Evolutionary conservation across 352 stramenopile species (phyloP).

Genomic region (Globisporangium yorkense): DNA sequence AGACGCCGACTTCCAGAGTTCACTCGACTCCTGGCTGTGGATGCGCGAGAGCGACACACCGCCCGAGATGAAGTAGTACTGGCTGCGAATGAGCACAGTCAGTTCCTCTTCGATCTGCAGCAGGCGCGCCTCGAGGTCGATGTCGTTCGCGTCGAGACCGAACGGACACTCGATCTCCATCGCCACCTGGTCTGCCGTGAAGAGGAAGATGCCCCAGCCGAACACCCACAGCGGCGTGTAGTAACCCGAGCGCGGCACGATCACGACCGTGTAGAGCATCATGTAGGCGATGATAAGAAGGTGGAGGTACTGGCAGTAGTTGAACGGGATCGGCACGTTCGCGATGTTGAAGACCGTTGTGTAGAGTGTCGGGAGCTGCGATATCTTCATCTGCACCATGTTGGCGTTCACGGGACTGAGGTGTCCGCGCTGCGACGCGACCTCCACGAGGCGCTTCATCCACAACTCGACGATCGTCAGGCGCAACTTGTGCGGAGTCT

Average conservation of each 20-base stretch:
- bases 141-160: slow-evolving; percentile 74
- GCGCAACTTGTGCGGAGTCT: slow-evolving; percentile 64
- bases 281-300: slow-evolving; percentile 68
- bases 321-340: slow-evolving; percentile 83
- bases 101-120: slow-evolving; percentile 81
- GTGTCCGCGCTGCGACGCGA: slow-evolving; percentile 52
- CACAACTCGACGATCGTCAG: slow-evolving; percentile 76
- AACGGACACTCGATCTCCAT: slow-evolving; percentile 85
- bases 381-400: slow-evolving; percentile 56
- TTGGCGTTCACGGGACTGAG: slow-evolving; percentile 51
- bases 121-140: slow-evolving; percentile 66
- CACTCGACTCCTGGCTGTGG: slow-evolving; percentile 1
- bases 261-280: slow-evolving; percentile 82
- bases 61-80: slow-evolving; percentile 76
- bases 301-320: slow-evolving; percentile 83
- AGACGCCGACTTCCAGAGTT: background rate
- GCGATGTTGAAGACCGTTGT: slow-evolving; percentile 83
- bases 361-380: slow-evolving; percentile 63
- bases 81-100: slow-evolving; percentile 69
- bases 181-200: slow-evolving; percentile 75
- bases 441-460: slow-evolving; percentile 70
- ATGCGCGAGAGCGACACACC: slow-evolving; percentile 24
- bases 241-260: slow-evolving; percentile 60
- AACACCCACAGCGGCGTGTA: slow-evolving; percentile 81
- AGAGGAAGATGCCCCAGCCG: slow-evolving; percentile 73